These are phyloP conservation scores for Eucalyptus pauciflora DNA, from an alignment of 345 rosid species.

Conservation along the genomic window DNA sequence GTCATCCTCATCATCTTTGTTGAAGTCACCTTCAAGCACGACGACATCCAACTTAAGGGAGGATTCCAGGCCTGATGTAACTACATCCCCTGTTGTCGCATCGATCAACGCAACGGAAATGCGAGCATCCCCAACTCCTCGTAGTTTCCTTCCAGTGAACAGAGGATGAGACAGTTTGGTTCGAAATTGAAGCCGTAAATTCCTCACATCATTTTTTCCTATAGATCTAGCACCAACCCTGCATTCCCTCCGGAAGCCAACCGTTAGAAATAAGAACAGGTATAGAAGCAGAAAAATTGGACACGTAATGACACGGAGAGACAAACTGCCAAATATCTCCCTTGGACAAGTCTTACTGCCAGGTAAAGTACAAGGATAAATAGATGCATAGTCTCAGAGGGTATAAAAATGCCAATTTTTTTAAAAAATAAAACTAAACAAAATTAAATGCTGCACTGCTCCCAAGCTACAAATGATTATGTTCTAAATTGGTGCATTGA, in stretches of 20 bases:
- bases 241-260: not conserved
- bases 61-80: not conserved
- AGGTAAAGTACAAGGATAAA: not conserved
- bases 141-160: not conserved
- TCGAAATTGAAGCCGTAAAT: not conserved
- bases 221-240: constrained; percentile 8
- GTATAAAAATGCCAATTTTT: not conserved
- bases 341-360: not conserved
- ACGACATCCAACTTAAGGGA: not conserved
- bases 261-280: not conserved
- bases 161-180: not conserved
- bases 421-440: no score
- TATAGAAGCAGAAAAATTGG: not conserved
- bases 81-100: not conserved
- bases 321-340: not conserved
- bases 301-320: not conserved
- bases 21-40: not conserved
- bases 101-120: not conserved
- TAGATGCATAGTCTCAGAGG: not conserved
- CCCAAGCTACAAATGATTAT: not conserved
- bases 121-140: not conserved
- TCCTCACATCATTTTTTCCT: not conserved
- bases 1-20: not conserved
- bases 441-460: not conserved
- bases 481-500: not conserved